phyloP scores from a whole-genome alignment of 306 rosid species.

The Fagus crenata region DNA sequence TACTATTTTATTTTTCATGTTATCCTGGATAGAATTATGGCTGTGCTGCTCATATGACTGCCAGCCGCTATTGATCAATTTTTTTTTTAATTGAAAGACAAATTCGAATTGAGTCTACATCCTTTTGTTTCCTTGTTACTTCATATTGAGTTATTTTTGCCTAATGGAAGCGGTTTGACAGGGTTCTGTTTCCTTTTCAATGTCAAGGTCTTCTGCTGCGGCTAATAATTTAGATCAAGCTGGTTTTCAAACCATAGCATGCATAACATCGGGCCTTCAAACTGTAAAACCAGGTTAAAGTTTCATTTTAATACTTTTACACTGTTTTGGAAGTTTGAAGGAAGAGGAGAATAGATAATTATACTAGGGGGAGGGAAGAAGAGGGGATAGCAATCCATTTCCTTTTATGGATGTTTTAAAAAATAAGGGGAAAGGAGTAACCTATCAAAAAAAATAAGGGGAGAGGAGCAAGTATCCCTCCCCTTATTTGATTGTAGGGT shows the following conservation, averaged over 20 bases:
- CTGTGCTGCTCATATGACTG: background rate
- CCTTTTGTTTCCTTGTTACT: background rate
- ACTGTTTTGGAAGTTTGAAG: too few species aligned
- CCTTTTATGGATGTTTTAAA: too few species aligned
- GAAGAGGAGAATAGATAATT: too few species aligned
- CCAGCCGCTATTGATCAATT: background rate
- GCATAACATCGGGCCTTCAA: constrained; percentile 89
- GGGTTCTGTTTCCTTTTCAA: constrained; percentile 33
- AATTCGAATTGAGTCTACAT: too few species aligned
- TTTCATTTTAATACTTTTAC: background rate
- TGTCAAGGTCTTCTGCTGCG: constrained; percentile 81
- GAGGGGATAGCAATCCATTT: too few species aligned
- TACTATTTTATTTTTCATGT: background rate
- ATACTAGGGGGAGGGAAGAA: too few species aligned
- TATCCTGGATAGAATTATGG: background rate
- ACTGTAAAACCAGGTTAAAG: constrained; percentile 67
- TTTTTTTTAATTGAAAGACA: too few species aligned
- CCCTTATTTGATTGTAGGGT: too few species aligned
- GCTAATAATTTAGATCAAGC: constrained; percentile 69
- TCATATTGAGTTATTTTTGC: constrained; percentile 4
- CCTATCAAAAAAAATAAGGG: too few species aligned
- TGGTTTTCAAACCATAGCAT: constrained; percentile 74
- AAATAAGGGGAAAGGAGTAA: too few species aligned
- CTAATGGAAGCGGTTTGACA: constrained; percentile 29
- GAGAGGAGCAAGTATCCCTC: too few species aligned